A percentile compares a stretch with the other conserved stretches of the same genome.
Conservation (phyloP, 2,329 filamentous ascomycete species). For the Cadophora sp. region DNA sequence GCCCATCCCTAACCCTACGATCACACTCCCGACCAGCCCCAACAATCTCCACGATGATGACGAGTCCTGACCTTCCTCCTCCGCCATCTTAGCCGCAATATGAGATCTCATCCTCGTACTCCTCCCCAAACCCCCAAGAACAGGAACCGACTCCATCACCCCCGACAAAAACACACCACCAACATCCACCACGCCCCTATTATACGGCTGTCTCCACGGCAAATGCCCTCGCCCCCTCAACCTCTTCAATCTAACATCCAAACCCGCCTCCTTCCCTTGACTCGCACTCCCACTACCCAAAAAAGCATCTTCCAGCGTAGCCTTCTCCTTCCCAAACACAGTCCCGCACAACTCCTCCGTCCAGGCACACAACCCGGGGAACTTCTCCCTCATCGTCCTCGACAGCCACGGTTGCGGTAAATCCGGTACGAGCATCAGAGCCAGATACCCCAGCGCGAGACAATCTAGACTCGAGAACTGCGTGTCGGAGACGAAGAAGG, state of each 20-base stretch:
- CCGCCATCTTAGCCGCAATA: conserved; percentile 34
- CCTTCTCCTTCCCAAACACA: conserved; percentile 48
- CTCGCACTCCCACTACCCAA: conserved; percentile 14
- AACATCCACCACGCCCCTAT: conserved; percentile 39
- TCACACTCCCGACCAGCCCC: conserved; percentile 37
- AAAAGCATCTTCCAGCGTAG: conserved; percentile 41
- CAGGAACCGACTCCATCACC: conserved; percentile 42
- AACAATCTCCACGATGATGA: conserved; percentile 36
- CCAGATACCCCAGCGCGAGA: conserved; percentile 79
- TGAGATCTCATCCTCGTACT: conserved; percentile 39
- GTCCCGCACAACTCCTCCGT: conserved; percentile 48
- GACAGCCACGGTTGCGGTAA: conserved; percentile 68
- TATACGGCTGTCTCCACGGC: conserved; percentile 44
- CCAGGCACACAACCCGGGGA: conserved; percentile 52
- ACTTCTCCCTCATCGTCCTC: conserved; percentile 60
- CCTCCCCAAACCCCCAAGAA: conserved; percentile 40
- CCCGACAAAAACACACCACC: conserved; percentile 39
- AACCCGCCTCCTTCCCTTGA: conserved; percentile 15
- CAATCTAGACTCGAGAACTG: conserved; percentile 76
- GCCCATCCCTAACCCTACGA: conserved; percentile 42
- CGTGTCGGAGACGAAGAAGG: conserved; percentile 60
- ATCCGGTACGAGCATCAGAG: conserved; percentile 70
- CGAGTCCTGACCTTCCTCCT: conserved; percentile 30
- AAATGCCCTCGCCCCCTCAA: conserved; percentile 33
- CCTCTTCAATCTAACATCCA: conserved; percentile 24